phyloP scores from a whole-genome alignment of 2,329 filamentous ascomycete species.

The Ascochyta fabae region DNA sequence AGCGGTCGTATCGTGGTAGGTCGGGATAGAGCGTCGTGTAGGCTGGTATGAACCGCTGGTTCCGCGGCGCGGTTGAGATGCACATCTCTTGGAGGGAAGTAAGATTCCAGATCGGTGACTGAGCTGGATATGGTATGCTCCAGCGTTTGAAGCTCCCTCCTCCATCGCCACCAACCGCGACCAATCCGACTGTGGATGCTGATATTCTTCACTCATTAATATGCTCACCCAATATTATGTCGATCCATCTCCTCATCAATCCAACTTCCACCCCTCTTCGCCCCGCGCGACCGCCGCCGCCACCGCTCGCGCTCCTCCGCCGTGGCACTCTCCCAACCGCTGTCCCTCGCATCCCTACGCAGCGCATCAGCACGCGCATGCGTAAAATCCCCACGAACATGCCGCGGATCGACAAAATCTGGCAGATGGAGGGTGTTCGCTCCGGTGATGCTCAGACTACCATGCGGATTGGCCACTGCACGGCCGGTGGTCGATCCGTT shows the following conservation, averaged over 20 bases:
- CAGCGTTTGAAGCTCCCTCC: too few species aligned
- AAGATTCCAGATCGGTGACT: too few species aligned
- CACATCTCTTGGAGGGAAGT: too few species aligned
- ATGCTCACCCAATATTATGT: constrained; percentile 37
- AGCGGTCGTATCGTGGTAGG: too few species aligned
- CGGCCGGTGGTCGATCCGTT: constrained; percentile 5
- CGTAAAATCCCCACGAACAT: constrained; percentile 30
- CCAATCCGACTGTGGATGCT: too few species aligned
- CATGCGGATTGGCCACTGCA: constrained; percentile 9
- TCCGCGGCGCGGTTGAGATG: too few species aligned
- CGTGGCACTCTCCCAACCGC: constrained; percentile 23
- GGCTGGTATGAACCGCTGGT: too few species aligned
- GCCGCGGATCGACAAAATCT: constrained; percentile 38
- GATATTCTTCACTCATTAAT: not conserved
- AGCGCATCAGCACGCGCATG: constrained; percentile 23
- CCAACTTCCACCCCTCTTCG: constrained; percentile 30
- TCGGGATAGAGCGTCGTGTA: too few species aligned
- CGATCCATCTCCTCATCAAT: constrained; percentile 47
- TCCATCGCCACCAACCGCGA: too few species aligned
- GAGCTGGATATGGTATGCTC: too few species aligned
- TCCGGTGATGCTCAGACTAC: constrained; percentile 5
- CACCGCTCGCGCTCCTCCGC: constrained; percentile 29
- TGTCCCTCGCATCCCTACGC: constrained; percentile 1
- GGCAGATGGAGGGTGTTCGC: constrained; percentile 23
- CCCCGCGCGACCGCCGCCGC: constrained; percentile 24